These are phyloP conservation scores for Spergularia azorica DNA, from an alignment of 179 eudicot genomes.

Conservation along the genomic window DNA sequence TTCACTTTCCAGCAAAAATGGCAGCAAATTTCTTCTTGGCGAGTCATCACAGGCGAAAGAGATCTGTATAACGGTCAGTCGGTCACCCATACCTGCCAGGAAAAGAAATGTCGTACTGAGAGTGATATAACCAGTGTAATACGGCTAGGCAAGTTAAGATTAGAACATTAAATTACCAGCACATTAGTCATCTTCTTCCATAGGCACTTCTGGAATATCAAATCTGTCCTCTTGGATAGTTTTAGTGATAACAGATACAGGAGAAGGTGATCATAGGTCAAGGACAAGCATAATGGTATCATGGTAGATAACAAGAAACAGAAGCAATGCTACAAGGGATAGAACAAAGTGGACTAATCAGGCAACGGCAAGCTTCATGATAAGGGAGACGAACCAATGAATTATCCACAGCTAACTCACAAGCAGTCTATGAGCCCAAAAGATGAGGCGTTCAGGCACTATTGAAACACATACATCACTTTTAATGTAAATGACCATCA, in stretches of 20 bases:
- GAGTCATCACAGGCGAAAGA: background rate
- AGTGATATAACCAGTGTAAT: background rate
- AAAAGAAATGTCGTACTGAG: background rate
- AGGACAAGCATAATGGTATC: slow-evolving; percentile 34
- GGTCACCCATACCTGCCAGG: background rate
- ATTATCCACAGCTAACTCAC: background rate
- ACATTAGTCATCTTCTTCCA: slow-evolving; percentile 85
- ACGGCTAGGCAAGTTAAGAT: background rate
- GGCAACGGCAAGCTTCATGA: no score
- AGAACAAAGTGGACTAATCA: no score
- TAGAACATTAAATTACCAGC: slow-evolving; percentile 4
- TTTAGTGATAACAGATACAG: slow-evolving; percentile 65
- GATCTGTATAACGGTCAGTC: background rate
- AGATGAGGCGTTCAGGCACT: background rate
- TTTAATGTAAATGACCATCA: no score
- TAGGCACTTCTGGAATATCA: slow-evolving; percentile 89
- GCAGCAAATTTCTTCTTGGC: slow-evolving; percentile 5
- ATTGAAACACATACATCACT: background rate
- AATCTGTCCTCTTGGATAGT: slow-evolving; percentile 80
- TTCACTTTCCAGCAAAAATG: slow-evolving; percentile 5
- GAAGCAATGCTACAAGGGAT: no score
- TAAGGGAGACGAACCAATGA: no score
- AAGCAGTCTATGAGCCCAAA: background rate
- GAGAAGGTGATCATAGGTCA: slow-evolving; percentile 65
- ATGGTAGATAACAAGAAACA: background rate